A percentile compares a stretch with the other conserved stretches of the same genome.
phyloP scores from a whole-genome alignment of 345 rosid species.

The Salix exigua region DNA sequence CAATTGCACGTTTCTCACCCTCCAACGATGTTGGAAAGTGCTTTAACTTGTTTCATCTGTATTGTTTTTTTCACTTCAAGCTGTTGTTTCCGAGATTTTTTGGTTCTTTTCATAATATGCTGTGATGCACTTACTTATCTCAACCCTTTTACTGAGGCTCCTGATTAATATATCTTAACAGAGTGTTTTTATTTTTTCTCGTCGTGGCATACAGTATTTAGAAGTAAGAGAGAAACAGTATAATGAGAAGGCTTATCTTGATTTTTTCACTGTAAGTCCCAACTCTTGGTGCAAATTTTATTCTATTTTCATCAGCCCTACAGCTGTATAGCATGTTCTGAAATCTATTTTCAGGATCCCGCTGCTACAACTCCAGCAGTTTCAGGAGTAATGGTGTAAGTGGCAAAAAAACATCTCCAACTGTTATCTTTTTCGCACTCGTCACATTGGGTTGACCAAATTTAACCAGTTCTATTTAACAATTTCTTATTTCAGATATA shows the following conservation, averaged over 20 bases:
- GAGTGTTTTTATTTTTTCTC: background rate
- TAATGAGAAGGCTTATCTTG: conserved; percentile 73
- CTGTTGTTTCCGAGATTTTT: background rate
- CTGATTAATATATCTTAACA: background rate
- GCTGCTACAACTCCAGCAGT: conserved; percentile 60
- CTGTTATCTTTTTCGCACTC: background rate
- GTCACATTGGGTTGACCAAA: background rate
- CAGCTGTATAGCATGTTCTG: conserved; percentile 7
- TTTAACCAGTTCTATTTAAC: background rate
- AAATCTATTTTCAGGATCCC: conserved; percentile 51
- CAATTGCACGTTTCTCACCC: no score
- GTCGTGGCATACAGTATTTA: conserved; percentile 43
- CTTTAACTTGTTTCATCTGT: no score
- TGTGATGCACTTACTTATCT: background rate
- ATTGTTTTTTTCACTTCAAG: background rate
- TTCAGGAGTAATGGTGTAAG: conserved; percentile 83
- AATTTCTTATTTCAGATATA: conserved; percentile 45
- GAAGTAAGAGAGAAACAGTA: conserved; percentile 94
- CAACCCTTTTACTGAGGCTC: background rate
- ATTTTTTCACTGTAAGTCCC: conserved; percentile 69
- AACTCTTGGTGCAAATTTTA: background rate
- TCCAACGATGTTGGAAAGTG: no score
- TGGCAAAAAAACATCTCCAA: background rate
- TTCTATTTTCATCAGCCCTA: background rate
- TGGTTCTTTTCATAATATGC: background rate